These are phyloP conservation scores for Boletus bicolor DNA, from an alignment of 768 basidiomycete species.

Conservation along the genomic window DNA sequence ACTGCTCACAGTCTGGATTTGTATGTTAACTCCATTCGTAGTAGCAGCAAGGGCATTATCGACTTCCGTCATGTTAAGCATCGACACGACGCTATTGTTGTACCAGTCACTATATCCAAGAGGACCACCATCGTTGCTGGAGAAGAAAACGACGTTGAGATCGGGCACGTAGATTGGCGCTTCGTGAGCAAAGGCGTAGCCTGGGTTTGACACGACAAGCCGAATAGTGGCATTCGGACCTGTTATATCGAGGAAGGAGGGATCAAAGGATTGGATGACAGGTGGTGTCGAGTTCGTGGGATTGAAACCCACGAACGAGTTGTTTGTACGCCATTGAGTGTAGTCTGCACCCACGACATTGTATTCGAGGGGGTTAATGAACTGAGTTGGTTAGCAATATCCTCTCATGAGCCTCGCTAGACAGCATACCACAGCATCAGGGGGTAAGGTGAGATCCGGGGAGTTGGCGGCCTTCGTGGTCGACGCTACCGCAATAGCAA, in stretches of 20 bases:
- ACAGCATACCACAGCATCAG: slow-evolving; percentile 21
- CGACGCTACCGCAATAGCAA: slow-evolving; percentile 1
- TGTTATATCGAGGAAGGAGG: slow-evolving; percentile 55
- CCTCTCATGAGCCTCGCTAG: background rate
- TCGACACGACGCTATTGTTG: slow-evolving; percentile 61
- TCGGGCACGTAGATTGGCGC: slow-evolving; percentile 64
- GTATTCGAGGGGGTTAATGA: slow-evolving; percentile 48
- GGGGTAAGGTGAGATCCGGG: slow-evolving; percentile 7
- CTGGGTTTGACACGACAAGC: slow-evolving; percentile 55
- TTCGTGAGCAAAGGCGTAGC: slow-evolving; percentile 75
- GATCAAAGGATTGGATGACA: slow-evolving; percentile 57
- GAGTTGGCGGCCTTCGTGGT: background rate
- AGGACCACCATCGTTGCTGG: slow-evolving; percentile 63
- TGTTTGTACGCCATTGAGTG: slow-evolving; percentile 32
- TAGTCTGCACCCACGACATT: slow-evolving; percentile 49
- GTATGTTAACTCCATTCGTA: slow-evolving; percentile 24
- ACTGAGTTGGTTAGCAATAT: slow-evolving; percentile 30
- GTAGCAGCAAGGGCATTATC: slow-evolving; percentile 40
- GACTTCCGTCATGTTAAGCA: slow-evolving; percentile 58
- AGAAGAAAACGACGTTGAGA: slow-evolving; percentile 74
- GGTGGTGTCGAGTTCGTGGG: slow-evolving; percentile 39
- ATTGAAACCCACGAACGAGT: slow-evolving; percentile 49
- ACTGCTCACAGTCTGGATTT: slow-evolving; percentile 38
- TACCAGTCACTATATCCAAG: slow-evolving; percentile 62
- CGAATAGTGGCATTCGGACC: slow-evolving; percentile 56